Percentiles rank a stretch among this genome's conserved stretches.
phyloP scores from a whole-genome alignment of 2,329 filamentous ascomycete species.

The Colletotrichum gigasporum region DNA sequence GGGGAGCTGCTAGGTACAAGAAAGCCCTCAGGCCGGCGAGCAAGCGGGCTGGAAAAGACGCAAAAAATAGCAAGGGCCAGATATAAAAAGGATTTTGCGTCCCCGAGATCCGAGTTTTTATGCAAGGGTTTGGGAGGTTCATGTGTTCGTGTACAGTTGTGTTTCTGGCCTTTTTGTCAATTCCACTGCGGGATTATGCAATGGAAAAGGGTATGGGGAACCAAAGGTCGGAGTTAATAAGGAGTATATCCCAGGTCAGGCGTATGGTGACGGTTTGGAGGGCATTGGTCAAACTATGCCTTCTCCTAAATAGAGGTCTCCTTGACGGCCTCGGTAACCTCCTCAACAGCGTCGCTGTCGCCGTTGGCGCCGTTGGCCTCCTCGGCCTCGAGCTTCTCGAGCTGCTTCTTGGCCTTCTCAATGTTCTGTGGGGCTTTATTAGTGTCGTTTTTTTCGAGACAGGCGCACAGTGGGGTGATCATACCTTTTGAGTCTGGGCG shows the following conservation, averaged over 20 bases:
- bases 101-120: slow-evolving; percentile 26
- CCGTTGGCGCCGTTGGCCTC: slow-evolving; percentile 60
- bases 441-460: slow-evolving; percentile 33
- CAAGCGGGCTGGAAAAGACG: slow-evolving; percentile 24
- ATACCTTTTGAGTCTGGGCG: slow-evolving; percentile 88
- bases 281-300: slow-evolving; percentile 43
- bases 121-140: slow-evolving; percentile 12
- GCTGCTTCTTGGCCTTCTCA: slow-evolving; percentile 94
- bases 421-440: slow-evolving; percentile 75
- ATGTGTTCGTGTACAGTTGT: slow-evolving; percentile 5
- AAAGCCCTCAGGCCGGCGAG: slow-evolving; percentile 17
- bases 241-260: slow-evolving; percentile 11
- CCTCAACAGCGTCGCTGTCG: slow-evolving; percentile 63
- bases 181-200: neutral
- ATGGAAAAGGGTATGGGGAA: neutral
- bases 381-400: slow-evolving; percentile 83
- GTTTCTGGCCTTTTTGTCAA: neutral
- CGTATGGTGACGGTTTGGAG: slow-evolving; percentile 3
- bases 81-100: slow-evolving; percentile 10
- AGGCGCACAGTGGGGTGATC: slow-evolving; percentile 40
- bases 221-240: neutral
- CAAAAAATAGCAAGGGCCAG: slow-evolving; percentile 22
- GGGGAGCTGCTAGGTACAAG: slow-evolving; percentile 31
- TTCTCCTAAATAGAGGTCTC: slow-evolving; percentile 63
- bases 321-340: slow-evolving; percentile 61